Evolutionary conservation across 129 eudicot genomes (phyloP), one percentile per base, ranked within the genome.

Genomic region (Lactuca sativa): DNA sequence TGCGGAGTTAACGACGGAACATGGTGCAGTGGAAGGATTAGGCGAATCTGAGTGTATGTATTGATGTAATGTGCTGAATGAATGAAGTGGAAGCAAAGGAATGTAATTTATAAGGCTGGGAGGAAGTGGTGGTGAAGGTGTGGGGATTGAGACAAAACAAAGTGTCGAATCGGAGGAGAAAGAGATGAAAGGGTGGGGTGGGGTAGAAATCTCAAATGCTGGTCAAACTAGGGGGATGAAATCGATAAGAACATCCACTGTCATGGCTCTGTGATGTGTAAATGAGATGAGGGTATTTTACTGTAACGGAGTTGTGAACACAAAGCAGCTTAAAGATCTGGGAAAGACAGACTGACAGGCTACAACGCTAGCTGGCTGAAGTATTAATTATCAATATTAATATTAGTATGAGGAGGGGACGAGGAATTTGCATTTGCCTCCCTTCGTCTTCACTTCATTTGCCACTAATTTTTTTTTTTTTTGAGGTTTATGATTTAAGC

Each of bases 21-120:
- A 43, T 40, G 54, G 12, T 63, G 54, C 17, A 14, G 41, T 30
- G 14, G 33, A 31, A 30, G 6, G 31, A 76, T 17, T 36, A 9
- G 21, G 74, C 49, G 36, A 74, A 74, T 64, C 72, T 66, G 68
- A 44, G n/a, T 47, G 4, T 2, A 47, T 47, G 52, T 11, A 47
- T 11, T 47, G 15, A 9, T 47, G 52, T 47, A 47, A 47, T 55
- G 65, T 55, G 60, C 49, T 55, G 10, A 56, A 11, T 48, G 62
- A 58, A 64, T 41, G 43, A 58, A 34, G 37, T 5, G 63, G 48
- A 70, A 43, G 73, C 72, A 58, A 44, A 57, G 57, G 56, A 30
- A 54, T 78, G 63, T 59, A 47, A 78, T 86, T 74, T 86, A 83
- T 81, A 80, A 18, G 37, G 56, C 17, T 33, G 16, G 31, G 55